A percentile compares a stretch with the other conserved stretches of the same genome.
phyloP scores from a whole-genome alignment of 2,329 filamentous ascomycete species.

The Bipolaris victoriae region DNA sequence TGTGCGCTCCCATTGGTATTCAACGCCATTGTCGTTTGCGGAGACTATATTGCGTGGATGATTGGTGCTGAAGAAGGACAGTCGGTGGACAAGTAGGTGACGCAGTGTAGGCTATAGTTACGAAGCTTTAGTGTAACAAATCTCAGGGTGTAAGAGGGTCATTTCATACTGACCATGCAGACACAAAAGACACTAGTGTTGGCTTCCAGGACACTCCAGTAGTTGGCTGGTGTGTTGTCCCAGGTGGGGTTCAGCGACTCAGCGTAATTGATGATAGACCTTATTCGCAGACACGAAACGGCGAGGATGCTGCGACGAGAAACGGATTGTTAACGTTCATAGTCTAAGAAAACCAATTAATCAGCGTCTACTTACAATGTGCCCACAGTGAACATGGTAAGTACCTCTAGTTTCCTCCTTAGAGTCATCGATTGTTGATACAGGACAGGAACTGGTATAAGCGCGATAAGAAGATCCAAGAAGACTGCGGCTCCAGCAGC shows the following conservation, averaged over 20 bases:
- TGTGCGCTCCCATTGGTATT: not conserved
- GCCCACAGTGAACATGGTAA: not conserved
- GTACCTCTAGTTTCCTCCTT: not conserved
- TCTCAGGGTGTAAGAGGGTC: not conserved
- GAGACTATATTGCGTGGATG: not conserved
- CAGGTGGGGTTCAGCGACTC: constrained; percentile 6
- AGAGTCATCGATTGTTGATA: not conserved
- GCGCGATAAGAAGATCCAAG: not conserved
- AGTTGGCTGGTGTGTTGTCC: not conserved
- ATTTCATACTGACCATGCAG: not conserved
- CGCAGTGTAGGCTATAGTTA: not conserved
- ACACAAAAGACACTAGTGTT: not conserved
- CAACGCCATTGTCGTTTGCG: not conserved
- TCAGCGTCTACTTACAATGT: not conserved
- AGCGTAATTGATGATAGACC: not conserved
- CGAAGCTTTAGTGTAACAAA: not conserved
- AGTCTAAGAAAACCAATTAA: not conserved
- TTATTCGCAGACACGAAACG: not conserved
- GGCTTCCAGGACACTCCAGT: constrained; percentile 10
- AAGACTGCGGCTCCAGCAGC: not conserved
- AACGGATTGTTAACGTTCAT: not conserved
- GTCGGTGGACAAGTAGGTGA: not conserved
- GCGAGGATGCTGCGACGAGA: not conserved
- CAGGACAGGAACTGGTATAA: not conserved
- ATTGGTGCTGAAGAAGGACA: not conserved